Evolutionary conservation across 768 basidiomycete species (phyloP), one percentile per base, ranked within the genome.

Genomic region (Podaxis pistillaris): DNA sequence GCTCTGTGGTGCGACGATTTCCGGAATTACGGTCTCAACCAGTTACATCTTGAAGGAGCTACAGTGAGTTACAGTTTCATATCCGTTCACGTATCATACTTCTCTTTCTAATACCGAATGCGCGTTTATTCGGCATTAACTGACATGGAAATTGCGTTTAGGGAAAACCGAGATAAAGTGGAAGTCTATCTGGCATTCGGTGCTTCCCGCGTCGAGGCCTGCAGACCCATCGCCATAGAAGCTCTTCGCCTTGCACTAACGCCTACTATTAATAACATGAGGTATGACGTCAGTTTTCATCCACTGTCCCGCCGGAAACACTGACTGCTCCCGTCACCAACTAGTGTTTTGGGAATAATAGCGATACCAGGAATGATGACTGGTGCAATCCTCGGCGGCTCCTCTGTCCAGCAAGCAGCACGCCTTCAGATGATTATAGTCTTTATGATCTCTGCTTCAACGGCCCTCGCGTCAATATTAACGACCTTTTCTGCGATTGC

Each of bases 321-420:
- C 47, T 30, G 53, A 37, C 5, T 3, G 28, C 37, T 40, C n/a
- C 24, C 26, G 58, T 12, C 17, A 5, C 2, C 8, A 19, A 28
- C 5, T 59, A 91, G 89, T 68, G 87, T 91, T 51, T 78, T 89
- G 7, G 89, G 90, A 5, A 87, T 90, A 61, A 89, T 91, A 59
- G 76, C 89, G n/a, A 91, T 90, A 60, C 89, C 90, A 0, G 92
- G 93, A 1, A 94, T 93, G 91, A 93, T 95, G 91, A 93, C 91
- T 0, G 94, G 94, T 66, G 91, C 94, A 4, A 89, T 96, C 64
- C 85, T 95, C 12, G 94, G 91, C 12, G 94, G 93, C 0, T 84
- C 90, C 11, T 87, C 88, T 33, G 90, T 95, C 46, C 82, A 91
- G 19, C 92, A 93, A 73, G 94, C 94, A 0, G 91, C 91, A 1